Conservation (phyloP, 352 stramenopile genomes). For the Phytophthora sp. region DNA sequence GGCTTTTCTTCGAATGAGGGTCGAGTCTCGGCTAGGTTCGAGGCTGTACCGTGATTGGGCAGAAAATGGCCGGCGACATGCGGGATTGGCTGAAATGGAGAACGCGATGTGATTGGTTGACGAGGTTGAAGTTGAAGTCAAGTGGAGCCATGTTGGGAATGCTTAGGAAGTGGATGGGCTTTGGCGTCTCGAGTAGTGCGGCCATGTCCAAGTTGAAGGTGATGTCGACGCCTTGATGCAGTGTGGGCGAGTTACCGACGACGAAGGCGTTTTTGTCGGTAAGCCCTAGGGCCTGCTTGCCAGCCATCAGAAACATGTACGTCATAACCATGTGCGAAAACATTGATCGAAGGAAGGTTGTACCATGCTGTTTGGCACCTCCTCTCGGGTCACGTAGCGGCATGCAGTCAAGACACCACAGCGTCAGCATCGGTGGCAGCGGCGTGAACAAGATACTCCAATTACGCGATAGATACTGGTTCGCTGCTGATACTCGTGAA, state of each 20-base stretch:
- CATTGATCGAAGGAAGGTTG: constrained; percentile 6
- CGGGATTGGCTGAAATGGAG: too few relatives aligned
- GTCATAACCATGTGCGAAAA: constrained; percentile 5
- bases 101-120: too few relatives aligned
- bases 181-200: neutral
- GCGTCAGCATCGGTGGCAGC: constrained; percentile 6
- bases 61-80: too few relatives aligned
- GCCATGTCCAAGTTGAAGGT: neutral
- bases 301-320: constrained; percentile 9
- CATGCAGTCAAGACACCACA: constrained; percentile 7
- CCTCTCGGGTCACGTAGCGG: constrained; percentile 1
- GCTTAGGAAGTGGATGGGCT: too few relatives aligned
- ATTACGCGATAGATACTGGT: constrained; percentile 9
- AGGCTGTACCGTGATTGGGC: too few relatives aligned
- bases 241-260: neutral
- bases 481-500: constrained; percentile 24
- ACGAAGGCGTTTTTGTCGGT: neutral
- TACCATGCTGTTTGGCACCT: neutral
- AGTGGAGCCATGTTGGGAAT: too few relatives aligned
- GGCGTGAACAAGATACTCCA: constrained; percentile 18
- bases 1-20: neutral
- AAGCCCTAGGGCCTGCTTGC: constrained; percentile 9
- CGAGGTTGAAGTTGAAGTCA: too few relatives aligned
- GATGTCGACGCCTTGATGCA: neutral
- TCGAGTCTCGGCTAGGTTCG: neutral